Conservation (phyloP, 1,284 basidiomycete species). For the Schizophyllum commune region DNA sequence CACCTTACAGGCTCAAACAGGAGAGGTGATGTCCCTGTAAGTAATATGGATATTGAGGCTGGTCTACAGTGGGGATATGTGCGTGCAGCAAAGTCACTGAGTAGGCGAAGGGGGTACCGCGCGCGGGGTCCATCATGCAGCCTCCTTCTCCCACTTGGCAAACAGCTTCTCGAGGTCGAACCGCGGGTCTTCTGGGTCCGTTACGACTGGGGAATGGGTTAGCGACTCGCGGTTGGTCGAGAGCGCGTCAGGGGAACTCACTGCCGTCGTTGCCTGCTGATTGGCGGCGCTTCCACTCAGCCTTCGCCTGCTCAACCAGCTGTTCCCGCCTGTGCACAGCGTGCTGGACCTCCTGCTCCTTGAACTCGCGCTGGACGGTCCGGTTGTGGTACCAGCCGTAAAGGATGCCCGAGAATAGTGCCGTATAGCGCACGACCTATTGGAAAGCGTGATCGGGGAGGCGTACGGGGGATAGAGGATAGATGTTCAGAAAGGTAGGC, state of each 20-base stretch:
- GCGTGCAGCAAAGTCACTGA: neutral
- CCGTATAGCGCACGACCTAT: slow-evolving; percentile 94
- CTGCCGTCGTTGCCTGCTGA: slow-evolving; percentile 44
- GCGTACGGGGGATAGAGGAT: no score
- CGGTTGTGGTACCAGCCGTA: slow-evolving; percentile 93
- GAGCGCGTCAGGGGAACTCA: slow-evolving; percentile 33
- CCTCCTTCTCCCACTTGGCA: slow-evolving; percentile 49
- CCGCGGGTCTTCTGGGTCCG: slow-evolving; percentile 89
- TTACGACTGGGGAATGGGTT: slow-evolving; percentile 55
- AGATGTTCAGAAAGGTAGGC: no score
- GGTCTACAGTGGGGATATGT: neutral
- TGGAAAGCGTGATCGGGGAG: neutral
- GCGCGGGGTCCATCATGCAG: neutral
- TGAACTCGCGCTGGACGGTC: slow-evolving; percentile 79
- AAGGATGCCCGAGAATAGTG: slow-evolving; percentile 80
- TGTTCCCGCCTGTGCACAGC: slow-evolving; percentile 68
- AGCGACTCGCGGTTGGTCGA: slow-evolving; percentile 8
- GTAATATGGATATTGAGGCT: neutral
- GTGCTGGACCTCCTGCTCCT: slow-evolving; percentile 63
- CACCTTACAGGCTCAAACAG: neutral
- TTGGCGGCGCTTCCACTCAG: slow-evolving; percentile 68
- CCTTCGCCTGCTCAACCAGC: slow-evolving; percentile 82
- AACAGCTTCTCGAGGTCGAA: slow-evolving; percentile 97
- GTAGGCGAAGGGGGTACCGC: neutral
- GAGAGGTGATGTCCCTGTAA: neutral